These are phyloP conservation scores for Erucastrum elatum DNA, from an alignment of 345 rosid species.

Conservation along the genomic window DNA sequence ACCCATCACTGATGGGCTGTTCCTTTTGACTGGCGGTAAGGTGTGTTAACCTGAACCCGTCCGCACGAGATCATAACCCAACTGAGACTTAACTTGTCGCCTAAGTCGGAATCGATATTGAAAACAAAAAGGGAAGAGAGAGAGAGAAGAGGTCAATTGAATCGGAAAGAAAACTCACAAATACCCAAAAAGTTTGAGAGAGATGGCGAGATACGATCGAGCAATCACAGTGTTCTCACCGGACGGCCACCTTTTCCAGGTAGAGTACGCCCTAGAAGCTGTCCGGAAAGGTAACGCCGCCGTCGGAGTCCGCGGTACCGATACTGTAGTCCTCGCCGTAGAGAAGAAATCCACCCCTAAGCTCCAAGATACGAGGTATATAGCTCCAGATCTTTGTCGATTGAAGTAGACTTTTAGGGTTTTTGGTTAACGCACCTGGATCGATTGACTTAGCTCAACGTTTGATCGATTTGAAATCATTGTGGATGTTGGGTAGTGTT, in stretches of 20 bases:
- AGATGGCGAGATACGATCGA: constrained; percentile 87
- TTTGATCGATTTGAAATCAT: background rate
- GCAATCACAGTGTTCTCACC: constrained; percentile 95
- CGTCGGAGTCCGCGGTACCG: constrained; percentile 89
- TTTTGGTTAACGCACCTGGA: background rate
- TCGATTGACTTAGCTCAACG: background rate
- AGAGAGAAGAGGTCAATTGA: background rate
- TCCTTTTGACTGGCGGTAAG: constrained; percentile 1
- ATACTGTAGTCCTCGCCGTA: constrained; percentile 86
- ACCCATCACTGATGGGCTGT: background rate
- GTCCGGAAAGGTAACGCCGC: constrained; percentile 99
- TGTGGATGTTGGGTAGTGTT: background rate
- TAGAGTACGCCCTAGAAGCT: constrained; percentile 97
- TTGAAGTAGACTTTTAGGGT: background rate
- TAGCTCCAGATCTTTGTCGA: background rate
- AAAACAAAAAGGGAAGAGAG: constrained; percentile 5
- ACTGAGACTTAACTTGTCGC: constrained; percentile 31
- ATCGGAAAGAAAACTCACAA: constrained; percentile 1
- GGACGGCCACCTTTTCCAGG: constrained; percentile 83
- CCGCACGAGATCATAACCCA: background rate
- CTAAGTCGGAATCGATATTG: constrained; percentile 29
- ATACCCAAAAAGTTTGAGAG: background rate
- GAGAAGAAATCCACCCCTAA: constrained; percentile 96
- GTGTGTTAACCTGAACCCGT: constrained; percentile 6
- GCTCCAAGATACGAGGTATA: constrained; percentile 86